phyloP scores from a whole-genome alignment of 2,329 filamentous ascomycete genomes.

The Pseudomassariella vexata region DNA sequence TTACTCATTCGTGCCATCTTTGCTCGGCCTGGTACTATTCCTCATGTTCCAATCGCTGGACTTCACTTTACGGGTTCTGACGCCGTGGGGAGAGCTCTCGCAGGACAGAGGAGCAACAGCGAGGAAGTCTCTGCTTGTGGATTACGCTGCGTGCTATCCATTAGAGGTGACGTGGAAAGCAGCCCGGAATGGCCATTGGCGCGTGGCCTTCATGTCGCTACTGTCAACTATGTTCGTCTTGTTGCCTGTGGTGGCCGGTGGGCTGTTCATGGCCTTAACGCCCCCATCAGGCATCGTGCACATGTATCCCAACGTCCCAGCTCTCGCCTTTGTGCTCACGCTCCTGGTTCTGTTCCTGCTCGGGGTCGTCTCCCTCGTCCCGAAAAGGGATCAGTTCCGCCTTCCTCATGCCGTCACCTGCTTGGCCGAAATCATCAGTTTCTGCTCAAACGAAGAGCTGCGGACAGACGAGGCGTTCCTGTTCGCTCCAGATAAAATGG shows the following conservation, averaged over 20 bases:
- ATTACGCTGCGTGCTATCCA: constrained; percentile 64
- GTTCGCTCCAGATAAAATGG: constrained; percentile 57
- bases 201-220: constrained; percentile 56
- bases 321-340: constrained; percentile 67
- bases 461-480: constrained; percentile 69
- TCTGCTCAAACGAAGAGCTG: constrained; percentile 68
- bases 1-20: constrained; percentile 69
- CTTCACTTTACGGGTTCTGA: constrained; percentile 57
- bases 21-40: constrained; percentile 62
- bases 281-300: constrained; percentile 43
- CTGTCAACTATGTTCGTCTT: constrained; percentile 53
- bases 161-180: constrained; percentile 55
- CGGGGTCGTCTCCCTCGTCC: constrained; percentile 57
- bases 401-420: constrained; percentile 70
- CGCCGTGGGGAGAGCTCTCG: constrained; percentile 62
- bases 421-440: constrained; percentile 72
- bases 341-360: constrained; percentile 65
- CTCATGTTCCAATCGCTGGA: constrained; percentile 64
- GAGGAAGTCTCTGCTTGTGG: constrained; percentile 58
- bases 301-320: constrained; percentile 69
- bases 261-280: constrained; percentile 69
- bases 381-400: constrained; percentile 52
- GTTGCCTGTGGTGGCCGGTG: constrained; percentile 63
- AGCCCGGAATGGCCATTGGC: constrained; percentile 55
- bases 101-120: constrained; percentile 54